Conservation (phyloP, 2,329 filamentous ascomycete genomes). For the Catunica adiposa region DNA sequence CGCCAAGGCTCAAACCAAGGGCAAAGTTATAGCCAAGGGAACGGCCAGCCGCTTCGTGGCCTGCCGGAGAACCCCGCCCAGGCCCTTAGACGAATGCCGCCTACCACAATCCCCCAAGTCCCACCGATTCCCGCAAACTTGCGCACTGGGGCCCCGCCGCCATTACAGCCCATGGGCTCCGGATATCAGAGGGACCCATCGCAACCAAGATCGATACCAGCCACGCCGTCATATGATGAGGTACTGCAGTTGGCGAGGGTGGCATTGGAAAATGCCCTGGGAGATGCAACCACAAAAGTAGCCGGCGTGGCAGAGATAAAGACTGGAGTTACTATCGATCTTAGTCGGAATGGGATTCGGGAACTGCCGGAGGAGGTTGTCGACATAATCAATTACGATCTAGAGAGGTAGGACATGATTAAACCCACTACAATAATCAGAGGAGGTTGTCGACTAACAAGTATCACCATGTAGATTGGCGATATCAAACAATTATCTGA, state of each 20-base stretch:
- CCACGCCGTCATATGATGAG: conserved; percentile 29
- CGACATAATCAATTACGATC: conserved; percentile 55
- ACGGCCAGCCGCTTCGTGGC: conserved; percentile 23
- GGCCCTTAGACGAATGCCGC: conserved; percentile 16
- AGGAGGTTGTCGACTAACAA: conserved; percentile 1
- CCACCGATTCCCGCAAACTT: conserved; percentile 21
- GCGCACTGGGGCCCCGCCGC: not conserved
- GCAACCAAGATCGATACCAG: conserved; percentile 25
- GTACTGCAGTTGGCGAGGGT: conserved; percentile 49
- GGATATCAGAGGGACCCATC: not conserved
- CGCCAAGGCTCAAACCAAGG: not conserved
- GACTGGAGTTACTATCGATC: conserved; percentile 60
- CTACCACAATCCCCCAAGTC: conserved; percentile 25
- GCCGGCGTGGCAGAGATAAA: conserved; percentile 40
- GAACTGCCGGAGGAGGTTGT: conserved; percentile 57
- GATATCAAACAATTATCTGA: conserved; percentile 63
- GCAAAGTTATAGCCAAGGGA: conserved; percentile 16
- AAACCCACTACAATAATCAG: not conserved
- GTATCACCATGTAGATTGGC: conserved; percentile 41
- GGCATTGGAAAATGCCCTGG: conserved; percentile 49
- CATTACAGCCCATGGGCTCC: conserved; percentile 17
- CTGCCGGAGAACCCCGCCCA: conserved; percentile 27
- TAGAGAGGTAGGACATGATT: conserved; percentile 42
- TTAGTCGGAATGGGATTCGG: conserved; percentile 59
- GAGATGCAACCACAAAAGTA: conserved; percentile 47